Percentiles rank a stretch among this genome's conserved stretches.
These are phyloP conservation scores for Amaranthus cruentus DNA, from an alignment of 148 eudicot species.

Conservation along the genomic window DNA sequence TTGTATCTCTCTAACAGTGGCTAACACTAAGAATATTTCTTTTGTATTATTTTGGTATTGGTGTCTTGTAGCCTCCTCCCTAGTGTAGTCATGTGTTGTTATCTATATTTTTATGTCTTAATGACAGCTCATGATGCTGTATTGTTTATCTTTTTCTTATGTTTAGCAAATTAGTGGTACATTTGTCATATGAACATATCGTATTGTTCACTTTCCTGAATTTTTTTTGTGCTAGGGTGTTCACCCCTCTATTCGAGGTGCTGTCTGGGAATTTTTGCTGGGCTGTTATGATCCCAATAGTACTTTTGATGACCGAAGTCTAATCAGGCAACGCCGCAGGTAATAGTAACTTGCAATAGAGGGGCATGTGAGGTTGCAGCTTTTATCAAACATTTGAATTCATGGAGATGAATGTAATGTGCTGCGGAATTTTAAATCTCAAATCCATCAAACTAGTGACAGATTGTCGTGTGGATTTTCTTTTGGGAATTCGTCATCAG, in stretches of 20 bases:
- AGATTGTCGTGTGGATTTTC: background rate
- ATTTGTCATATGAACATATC: background rate
- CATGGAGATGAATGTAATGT: background rate
- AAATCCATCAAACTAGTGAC: background rate
- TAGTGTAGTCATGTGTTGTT: background rate
- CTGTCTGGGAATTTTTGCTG: constrained; percentile 89
- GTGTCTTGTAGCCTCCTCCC: background rate
- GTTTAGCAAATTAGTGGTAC: background rate
- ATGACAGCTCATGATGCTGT: background rate
- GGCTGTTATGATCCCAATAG: constrained; percentile 93
- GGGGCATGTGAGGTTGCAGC: background rate
- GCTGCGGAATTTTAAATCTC: background rate
- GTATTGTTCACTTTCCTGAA: constrained; percentile 8
- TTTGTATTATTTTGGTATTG: background rate
- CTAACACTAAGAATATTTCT: background rate
- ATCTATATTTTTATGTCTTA: background rate
- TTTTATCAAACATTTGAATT: background rate
- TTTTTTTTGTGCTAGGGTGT: constrained; percentile 54
- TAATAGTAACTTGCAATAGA: constrained; percentile 28
- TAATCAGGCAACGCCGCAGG: constrained; percentile 71
- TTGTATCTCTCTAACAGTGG: too few species aligned
- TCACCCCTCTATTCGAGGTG: constrained; percentile 88
- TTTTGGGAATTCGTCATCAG: background rate
- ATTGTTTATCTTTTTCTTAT: background rate
- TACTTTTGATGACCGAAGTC: constrained; percentile 69